Percentiles rank a stretch among this genome's conserved stretches.
phyloP scores from a whole-genome alignment of 805 yeast genomes.

The Saccharomycopsis selenospora region DNA sequence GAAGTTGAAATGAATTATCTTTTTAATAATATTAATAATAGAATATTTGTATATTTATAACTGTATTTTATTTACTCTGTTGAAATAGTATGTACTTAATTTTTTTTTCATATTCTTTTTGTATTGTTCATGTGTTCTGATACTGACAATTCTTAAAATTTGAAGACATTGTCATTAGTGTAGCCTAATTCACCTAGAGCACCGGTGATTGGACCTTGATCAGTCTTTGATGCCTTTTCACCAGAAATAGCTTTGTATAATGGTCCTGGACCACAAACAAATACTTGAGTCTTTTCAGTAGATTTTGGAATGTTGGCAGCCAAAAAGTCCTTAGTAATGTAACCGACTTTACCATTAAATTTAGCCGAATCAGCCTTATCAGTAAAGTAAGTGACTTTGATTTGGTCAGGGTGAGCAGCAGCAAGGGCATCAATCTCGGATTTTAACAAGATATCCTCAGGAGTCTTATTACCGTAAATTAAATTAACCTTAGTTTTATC shows the following conservation, averaged over 20 bases:
- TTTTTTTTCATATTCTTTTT: too few species aligned
- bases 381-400: conserved; percentile 71
- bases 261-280: conserved; percentile 94
- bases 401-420: conserved; percentile 64
- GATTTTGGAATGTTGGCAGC: conserved; percentile 56
- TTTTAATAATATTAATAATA: too few species aligned
- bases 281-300: conserved; percentile 61
- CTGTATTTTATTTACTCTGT: too few species aligned
- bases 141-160: conserved; percentile 44
- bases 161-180: conserved; percentile 80
- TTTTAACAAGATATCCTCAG: conserved; percentile 75
- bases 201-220: conserved; percentile 93
- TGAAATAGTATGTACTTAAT: too few species aligned
- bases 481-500: conserved; percentile 87
- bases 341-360: conserved; percentile 61
- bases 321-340: conserved; percentile 70
- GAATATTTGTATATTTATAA: too few species aligned
- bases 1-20: too few species aligned
- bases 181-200: conserved; percentile 82
- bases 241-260: conserved; percentile 87
- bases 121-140: too few species aligned
- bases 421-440: conserved; percentile 67
- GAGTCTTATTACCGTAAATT: conserved; percentile 71
- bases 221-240: conserved; percentile 71
- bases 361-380: conserved; percentile 48